Evolutionary conservation across 164 flowering plant species (phyloP).

Genomic region (Taxillus chinensis): DNA sequence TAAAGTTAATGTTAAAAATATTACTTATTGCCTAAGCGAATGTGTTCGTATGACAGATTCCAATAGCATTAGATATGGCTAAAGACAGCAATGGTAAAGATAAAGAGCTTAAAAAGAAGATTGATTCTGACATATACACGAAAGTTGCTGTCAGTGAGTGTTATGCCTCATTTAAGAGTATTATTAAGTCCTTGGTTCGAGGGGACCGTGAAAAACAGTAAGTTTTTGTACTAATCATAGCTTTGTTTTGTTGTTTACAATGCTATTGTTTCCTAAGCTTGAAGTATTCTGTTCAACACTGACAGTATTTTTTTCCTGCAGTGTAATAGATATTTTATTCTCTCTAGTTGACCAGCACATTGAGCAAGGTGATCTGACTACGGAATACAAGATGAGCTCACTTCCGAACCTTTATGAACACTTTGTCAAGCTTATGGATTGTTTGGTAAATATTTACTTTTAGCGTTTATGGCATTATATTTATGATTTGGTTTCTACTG

Average conservation of each 20-base stretch:
- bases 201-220: conserved; percentile 59
- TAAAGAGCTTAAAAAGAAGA: conserved; percentile 69
- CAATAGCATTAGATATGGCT: conserved; percentile 97
- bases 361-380: conserved; percentile 34
- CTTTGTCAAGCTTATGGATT: conserved; percentile 61
- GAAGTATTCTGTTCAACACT: background rate
- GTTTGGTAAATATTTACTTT: conserved; percentile 37
- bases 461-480: too few relatives aligned
- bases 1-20: background rate
- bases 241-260: too few relatives aligned
- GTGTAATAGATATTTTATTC: conserved; percentile 64
- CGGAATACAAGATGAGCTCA: conserved; percentile 60
- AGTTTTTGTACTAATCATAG: conserved; percentile 9
- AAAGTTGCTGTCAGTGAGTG: conserved; percentile 78
- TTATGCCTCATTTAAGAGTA: conserved; percentile 72
- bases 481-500: background rate
- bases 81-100: conserved; percentile 91
- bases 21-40: too few relatives aligned
- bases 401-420: conserved; percentile 72
- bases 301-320: conserved; percentile 17
- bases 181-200: conserved; percentile 49
- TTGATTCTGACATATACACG: conserved; percentile 63
- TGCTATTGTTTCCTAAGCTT: background rate
- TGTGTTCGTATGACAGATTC: conserved; percentile 43
- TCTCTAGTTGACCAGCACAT: conserved; percentile 60